Evolutionary conservation across 2,329 filamentous ascomycete genomes (phyloP).

Genomic region (Rhynchosporium secalis): DNA sequence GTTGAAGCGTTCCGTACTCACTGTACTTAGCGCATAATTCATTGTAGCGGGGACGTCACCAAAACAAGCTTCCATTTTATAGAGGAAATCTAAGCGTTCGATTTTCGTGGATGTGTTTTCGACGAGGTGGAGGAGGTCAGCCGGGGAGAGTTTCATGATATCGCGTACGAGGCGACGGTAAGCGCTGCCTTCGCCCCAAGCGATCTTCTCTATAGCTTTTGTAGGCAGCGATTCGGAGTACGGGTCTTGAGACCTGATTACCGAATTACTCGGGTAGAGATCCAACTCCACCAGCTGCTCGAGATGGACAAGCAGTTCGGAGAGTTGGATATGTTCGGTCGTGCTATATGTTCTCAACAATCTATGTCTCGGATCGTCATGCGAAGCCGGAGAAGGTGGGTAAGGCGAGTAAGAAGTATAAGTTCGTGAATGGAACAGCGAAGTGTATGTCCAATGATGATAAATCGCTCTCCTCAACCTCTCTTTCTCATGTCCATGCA

Average conservation of each 20-base stretch:
- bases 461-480: slow-evolving; percentile 37
- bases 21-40: slow-evolving; percentile 29
- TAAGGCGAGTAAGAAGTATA: slow-evolving; percentile 36
- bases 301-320: slow-evolving; percentile 36
- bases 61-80: slow-evolving; percentile 30
- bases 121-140: slow-evolving; percentile 34
- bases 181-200: slow-evolving; percentile 36
- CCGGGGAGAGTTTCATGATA: slow-evolving; percentile 36
- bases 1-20: slow-evolving; percentile 22
- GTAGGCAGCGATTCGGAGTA: slow-evolving; percentile 32
- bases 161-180: slow-evolving; percentile 32
- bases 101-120: slow-evolving; percentile 36
- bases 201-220: slow-evolving; percentile 31
- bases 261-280: slow-evolving; percentile 37
- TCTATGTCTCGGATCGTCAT: slow-evolving; percentile 35
- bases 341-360: slow-evolving; percentile 35
- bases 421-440: slow-evolving; percentile 37
- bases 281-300: slow-evolving; percentile 35
- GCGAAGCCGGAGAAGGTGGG: slow-evolving; percentile 27
- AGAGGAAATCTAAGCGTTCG: slow-evolving; percentile 34
- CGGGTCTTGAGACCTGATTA: slow-evolving; percentile 30
- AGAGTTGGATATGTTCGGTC: slow-evolving; percentile 35
- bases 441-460: slow-evolving; percentile 39
- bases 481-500: slow-evolving; percentile 33
- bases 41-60: slow-evolving; percentile 35